These are phyloP conservation scores for Diaporthe vaccinii DNA, from an alignment of 2,329 filamentous ascomycete genomes.

Conservation along the genomic window DNA sequence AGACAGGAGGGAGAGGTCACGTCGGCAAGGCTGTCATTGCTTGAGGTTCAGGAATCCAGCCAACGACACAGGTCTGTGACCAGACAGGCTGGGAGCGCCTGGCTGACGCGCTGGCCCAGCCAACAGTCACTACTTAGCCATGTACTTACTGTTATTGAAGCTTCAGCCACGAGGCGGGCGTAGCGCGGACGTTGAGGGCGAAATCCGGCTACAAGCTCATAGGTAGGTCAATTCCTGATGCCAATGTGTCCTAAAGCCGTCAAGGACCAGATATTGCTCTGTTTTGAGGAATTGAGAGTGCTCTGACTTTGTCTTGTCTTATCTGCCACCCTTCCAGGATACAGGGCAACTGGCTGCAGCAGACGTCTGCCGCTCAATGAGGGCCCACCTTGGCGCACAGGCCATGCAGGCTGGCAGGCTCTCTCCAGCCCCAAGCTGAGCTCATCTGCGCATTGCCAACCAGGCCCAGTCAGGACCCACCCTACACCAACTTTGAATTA, in stretches of 20 bases:
- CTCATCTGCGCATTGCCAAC: background rate
- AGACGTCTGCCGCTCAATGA: conserved; percentile 25
- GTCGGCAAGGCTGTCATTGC: conserved; percentile 30
- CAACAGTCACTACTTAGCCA: background rate
- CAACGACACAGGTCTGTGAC: background rate
- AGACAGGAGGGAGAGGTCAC: conserved; percentile 21
- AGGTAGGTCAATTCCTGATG: background rate
- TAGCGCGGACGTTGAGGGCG: too few relatives aligned
- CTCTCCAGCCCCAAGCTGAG: background rate
- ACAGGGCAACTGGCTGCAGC: conserved; percentile 5
- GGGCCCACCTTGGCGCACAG: background rate
- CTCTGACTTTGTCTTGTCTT: background rate
- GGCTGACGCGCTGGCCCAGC: background rate
- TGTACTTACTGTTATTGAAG: background rate
- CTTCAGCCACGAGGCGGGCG: too few relatives aligned
- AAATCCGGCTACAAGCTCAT: background rate
- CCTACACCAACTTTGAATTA: background rate
- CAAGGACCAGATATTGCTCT: background rate
- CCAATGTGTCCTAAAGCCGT: background rate
- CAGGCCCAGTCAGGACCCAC: conserved; percentile 9
- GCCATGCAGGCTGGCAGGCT: conserved; percentile 15
- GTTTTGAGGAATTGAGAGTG: background rate
- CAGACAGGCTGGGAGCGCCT: conserved; percentile 5
- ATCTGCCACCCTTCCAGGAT: background rate
- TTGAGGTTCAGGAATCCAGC: background rate